Percentiles rank a stretch among this genome's conserved stretches.
Conservation (phyloP, 441 rosid species). For the Hypseocharis bilobata region DNA sequence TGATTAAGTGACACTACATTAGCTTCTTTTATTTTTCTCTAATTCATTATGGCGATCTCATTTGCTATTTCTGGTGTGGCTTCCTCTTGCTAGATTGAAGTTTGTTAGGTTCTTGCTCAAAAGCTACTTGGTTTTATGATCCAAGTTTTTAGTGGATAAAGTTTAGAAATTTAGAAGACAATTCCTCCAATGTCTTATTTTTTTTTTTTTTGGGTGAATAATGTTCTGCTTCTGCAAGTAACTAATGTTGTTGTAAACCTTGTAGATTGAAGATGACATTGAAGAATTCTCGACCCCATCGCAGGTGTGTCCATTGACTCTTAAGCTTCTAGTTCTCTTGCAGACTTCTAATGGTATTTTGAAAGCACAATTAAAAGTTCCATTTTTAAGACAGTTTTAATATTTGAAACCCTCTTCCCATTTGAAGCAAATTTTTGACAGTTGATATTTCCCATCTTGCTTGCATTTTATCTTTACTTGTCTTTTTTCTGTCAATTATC, state of each 20-base stretch:
- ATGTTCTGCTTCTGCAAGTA: no score
- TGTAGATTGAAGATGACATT: conserved; percentile 44
- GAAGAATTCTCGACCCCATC: conserved; percentile 44
- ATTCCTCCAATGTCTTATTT: not conserved
- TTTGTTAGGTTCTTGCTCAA: no score
- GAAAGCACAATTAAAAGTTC: not conserved
- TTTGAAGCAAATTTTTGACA: not conserved
- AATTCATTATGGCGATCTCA: no score
- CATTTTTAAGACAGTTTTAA: not conserved
- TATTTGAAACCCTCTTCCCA: not conserved
- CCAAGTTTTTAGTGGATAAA: not conserved
- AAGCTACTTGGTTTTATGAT: no score
- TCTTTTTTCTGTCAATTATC: no score
- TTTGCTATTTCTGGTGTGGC: no score
- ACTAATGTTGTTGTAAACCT: conserved; percentile 11
- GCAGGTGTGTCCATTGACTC: conserved; percentile 26
- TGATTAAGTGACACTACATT: no score
- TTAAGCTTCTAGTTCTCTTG: not conserved
- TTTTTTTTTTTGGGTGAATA: no score
- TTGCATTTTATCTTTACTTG: no score
- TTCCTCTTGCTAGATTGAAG: no score
- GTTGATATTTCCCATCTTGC: no score
- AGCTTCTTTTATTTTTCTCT: no score
- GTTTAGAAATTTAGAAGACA: not conserved
- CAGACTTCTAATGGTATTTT: not conserved